Percentiles rank a stretch among this genome's conserved stretches.
Conservation (phyloP, 805 yeast genomes). For the Saccharomycopsis olivae region DNA sequence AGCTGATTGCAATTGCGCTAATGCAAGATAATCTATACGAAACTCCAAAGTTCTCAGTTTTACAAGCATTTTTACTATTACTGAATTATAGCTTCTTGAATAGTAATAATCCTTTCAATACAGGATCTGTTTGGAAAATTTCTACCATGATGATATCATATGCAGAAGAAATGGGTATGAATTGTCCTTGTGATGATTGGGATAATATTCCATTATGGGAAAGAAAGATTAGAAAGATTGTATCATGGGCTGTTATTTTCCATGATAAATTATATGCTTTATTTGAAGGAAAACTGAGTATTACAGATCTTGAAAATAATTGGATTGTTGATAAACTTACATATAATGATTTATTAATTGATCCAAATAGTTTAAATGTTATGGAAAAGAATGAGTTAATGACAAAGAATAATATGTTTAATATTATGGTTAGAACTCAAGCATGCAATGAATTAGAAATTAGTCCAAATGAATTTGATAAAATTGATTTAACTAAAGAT, state of each 20-base stretch:
- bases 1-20: conserved; percentile 21
- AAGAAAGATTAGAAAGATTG: conserved; percentile 21
- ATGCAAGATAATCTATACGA: conserved; percentile 22
- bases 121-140: conserved; percentile 19
- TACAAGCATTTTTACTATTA: conserved; percentile 31
- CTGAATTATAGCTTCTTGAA: conserved; percentile 20
- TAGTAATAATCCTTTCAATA: conserved; percentile 9
- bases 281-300: conserved; percentile 22
- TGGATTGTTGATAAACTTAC: conserved; percentile 21
- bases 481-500: conserved; percentile 1
- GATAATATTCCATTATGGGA: conserved; percentile 24
- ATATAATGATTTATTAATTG: conserved; percentile 20
- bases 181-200: conserved; percentile 22
- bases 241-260: conserved; percentile 22
- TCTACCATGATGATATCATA: conserved; percentile 20
- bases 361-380: conserved; percentile 14
- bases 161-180: conserved; percentile 24
- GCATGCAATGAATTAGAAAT: conserved; percentile 11
- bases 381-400: conserved; percentile 13
- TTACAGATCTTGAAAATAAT: conserved; percentile 20
- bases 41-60: conserved; percentile 26
- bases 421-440: conserved; percentile 15
- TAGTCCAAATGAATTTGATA: conserved; percentile 1
- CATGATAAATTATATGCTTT: conserved; percentile 23
- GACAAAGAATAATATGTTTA: conserved; percentile 19